These are phyloP conservation scores for Globisporangium cystogenes DNA, from an alignment of 352 stramenopile species.

Conservation along the genomic window DNA sequence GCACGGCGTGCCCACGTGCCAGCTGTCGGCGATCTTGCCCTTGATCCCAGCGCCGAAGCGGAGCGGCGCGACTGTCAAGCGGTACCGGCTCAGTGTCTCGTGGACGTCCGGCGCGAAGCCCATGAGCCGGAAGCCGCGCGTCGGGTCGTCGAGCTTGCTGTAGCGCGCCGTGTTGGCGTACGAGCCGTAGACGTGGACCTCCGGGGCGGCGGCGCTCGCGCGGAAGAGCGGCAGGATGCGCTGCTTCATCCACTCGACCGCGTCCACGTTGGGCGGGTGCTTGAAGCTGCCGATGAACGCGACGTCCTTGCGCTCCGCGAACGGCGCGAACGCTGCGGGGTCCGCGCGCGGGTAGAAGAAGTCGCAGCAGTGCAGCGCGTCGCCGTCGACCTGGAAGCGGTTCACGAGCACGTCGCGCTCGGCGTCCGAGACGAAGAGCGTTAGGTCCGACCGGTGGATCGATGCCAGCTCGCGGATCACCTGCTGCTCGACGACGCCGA, in stretches of 20 bases:
- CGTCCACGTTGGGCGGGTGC: constrained; percentile 90
- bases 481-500: constrained; percentile 54
- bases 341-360: constrained; percentile 55
- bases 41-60: constrained; percentile 94
- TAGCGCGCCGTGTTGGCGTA: constrained; percentile 53
- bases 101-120: constrained; percentile 78
- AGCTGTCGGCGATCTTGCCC: constrained; percentile 93
- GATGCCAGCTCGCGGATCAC: constrained; percentile 69
- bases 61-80: constrained; percentile 85
- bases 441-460: constrained; percentile 75
- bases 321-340: constrained; percentile 14
- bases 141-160: constrained; percentile 42
- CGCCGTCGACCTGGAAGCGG: constrained; percentile 54
- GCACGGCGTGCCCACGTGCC: constrained; percentile 87
- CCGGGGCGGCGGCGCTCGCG: constrained; percentile 12
- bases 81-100: constrained; percentile 56
- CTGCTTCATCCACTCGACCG: constrained; percentile 67
- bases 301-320: constrained; percentile 44
- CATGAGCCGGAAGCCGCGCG: constrained; percentile 58
- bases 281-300: constrained; percentile 92
- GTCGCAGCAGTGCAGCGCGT: constrained; percentile 44
- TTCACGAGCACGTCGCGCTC: constrained; percentile 52
- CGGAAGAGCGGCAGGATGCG: constrained; percentile 75
- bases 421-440: constrained; percentile 64
- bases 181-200: constrained; percentile 87